Evolutionary conservation across 2,329 filamentous ascomycete species (phyloP), one percentile per base, ranked within the genome.

Genomic region (Alternaria brassicicola): DNA sequence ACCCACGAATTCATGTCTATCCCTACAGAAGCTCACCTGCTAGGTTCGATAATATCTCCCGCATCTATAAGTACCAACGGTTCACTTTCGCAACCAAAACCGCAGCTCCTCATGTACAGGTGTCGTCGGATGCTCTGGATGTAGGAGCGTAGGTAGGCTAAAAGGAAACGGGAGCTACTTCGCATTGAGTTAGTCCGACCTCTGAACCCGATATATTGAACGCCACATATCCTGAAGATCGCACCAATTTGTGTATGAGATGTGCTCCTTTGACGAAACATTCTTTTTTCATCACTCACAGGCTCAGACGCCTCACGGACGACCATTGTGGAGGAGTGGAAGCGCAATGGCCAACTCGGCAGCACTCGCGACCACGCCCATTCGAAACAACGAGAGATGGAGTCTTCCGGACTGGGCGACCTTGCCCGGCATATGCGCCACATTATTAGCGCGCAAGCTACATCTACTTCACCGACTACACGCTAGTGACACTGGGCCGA

Each of bases 391-490:
- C 43, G 30, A 47, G 13, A 47, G 43, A 33, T 47, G n/a, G 2
- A 23, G 21, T 31, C 30, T 49, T 49, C 31, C 26, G 19, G 41
- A 31, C 43, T 45, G 45, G 51, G 55, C 57, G 54, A 57, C n/a
- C 28, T 52, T 57, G 49, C 33, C 54, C 54, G 45, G 26, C 38
- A 19, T 26, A 51, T 43, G 48, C 54, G 58, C 50, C 31, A 50
- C 23, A 46, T 47, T 43, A 10, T 46, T 58, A 50, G 51, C 47
- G 36, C 59, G 50, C 36, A 49, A 35, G 41, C 48, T 26, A 46
- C 15, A 30, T 59, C 21, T 43, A 45, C 51, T 48, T 55, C 51
- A 52, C 50, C 55, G 51, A 58, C 45, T 58, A 55, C 51, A 55
- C 43, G 45, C 55, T 48, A 52, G 35, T 41, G 35, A 23, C 33